Base-by-base conservation (phyloP, 2,329 filamentous ascomycete genomes). In the Zymoseptoria pseudotritici region DNA sequence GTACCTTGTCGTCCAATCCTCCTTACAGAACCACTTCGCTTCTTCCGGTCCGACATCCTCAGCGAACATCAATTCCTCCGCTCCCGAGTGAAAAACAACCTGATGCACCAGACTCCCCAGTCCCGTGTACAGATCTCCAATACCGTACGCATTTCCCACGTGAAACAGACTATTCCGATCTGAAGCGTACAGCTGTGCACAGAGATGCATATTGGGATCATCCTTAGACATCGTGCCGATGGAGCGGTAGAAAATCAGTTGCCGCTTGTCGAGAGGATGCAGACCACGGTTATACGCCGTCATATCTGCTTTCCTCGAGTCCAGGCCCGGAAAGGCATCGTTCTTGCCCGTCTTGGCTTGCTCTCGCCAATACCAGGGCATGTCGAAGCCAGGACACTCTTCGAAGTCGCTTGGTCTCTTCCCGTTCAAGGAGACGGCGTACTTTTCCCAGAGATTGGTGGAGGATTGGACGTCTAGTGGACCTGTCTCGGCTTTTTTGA, bases 101-200 rank as follows among this genome's bases (percentile, higher is more conserved):
- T 74, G 78, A 56, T 80, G 73, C 13, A 74, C 77, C 57, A 81
- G 64, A 62, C 76, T 79, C 3, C 75, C 76, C 71, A 80, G 77
- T 17, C 72, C 72, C 0, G 65, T 67, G 63, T 73, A 75, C 4
- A 69, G 59, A 49, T 73, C 67, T 24, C 69, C 71, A 42, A 76
- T 71, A 0, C 75, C 74, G 10, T 79, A 64, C 17, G 80, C 77
- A 17, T 79, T 79, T 2, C 60, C 58, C n/a, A 82, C 75, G 50
- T 82, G 66, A 67, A 80, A 77, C 24, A 83, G 70, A 11, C 78
- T 78, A 58, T 83, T 83, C 26, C 78, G 76, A 64, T 83, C 82
- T 52, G 77, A 79, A 1, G 80, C 77, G 65, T 82, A 83, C 56
- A 83, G 72, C 67, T 83, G 81, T 5, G 80, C 80, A 65, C 79